Percentiles rank a stretch among this genome's conserved stretches.
phyloP scores from a whole-genome alignment of 2,329 filamentous ascomycete genomes.

The Catunica adiposa region DNA sequence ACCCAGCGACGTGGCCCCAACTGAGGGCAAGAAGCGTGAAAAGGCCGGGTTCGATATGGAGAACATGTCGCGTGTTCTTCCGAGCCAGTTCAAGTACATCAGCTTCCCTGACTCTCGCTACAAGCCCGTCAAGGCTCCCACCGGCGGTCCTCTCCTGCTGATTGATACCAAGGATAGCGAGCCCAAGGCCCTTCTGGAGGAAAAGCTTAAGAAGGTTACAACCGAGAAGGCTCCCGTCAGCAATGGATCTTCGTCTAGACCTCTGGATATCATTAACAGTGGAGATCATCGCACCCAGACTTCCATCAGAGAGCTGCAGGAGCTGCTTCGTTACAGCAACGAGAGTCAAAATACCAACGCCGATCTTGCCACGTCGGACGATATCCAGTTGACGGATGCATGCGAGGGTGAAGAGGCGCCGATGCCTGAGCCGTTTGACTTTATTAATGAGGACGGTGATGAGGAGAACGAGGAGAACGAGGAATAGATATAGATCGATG shows the following conservation, averaged over 20 bases:
- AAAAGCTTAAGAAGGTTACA: constrained; percentile 74
- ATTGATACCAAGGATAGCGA: constrained; percentile 68
- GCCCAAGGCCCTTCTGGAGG: constrained; percentile 65
- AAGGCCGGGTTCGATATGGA: constrained; percentile 91
- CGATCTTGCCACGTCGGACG: not conserved
- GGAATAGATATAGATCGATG: not conserved
- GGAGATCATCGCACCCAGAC: constrained; percentile 12
- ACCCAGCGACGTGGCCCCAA: constrained; percentile 28
- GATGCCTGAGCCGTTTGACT: constrained; percentile 58
- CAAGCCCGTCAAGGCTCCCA: constrained; percentile 82
- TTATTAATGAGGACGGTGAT: constrained; percentile 21
- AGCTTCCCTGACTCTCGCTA: constrained; percentile 83
- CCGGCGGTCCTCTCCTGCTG: constrained; percentile 83
- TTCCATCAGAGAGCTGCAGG: constrained; percentile 12
- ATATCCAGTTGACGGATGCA: constrained; percentile 51
- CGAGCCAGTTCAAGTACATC: constrained; percentile 85
- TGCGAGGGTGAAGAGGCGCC: constrained; percentile 58
- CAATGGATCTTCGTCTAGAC: constrained; percentile 19
- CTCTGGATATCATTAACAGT: not conserved
- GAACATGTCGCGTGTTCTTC: constrained; percentile 92
- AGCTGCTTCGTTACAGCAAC: not conserved
- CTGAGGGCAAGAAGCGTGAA: constrained; percentile 75
- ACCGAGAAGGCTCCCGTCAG: constrained; percentile 45
- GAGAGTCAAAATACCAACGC: not conserved
- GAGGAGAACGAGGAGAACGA: constrained; percentile 6